Evolutionary conservation across 139 green algal genomes (phyloP).

Genomic region (Diplosphaera chodatii): DNA sequence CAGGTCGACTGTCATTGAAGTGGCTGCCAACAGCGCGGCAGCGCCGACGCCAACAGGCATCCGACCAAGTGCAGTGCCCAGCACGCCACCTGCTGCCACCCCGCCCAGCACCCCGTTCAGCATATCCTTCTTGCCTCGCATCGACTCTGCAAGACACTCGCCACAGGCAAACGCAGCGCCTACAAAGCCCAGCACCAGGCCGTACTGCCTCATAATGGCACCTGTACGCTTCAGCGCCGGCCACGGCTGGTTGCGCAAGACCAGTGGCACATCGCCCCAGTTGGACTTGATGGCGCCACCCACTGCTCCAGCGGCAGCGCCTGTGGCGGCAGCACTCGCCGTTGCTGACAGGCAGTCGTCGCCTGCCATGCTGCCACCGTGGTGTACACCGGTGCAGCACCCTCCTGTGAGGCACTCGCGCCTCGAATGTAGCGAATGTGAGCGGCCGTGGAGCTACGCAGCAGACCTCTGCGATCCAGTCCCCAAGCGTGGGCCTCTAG

Average conservation of each 20-base stretch:
- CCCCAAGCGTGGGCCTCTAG: too few species aligned
- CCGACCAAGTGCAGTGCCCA: slow-evolving; percentile 32
- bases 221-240: slow-evolving; percentile 40
- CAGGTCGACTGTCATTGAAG: slow-evolving; percentile 29
- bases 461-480: too few species aligned
- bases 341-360: slow-evolving; percentile 20
- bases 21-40: slow-evolving; percentile 25
- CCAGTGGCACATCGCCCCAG: slow-evolving; percentile 37
- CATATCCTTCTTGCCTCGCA: slow-evolving; percentile 38
- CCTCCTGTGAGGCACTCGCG: too few species aligned
- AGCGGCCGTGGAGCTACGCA: too few species aligned
- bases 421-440: too few species aligned
- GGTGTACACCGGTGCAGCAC: too few species aligned
- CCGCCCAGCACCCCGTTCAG: slow-evolving; percentile 36
- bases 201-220: slow-evolving; percentile 39
- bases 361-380: slow-evolving; percentile 7
- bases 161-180: slow-evolving; percentile 26
- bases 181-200: slow-evolving; percentile 32
- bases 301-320: slow-evolving; percentile 26
- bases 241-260: slow-evolving; percentile 42
- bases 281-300: slow-evolving; percentile 38
- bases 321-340: slow-evolving; percentile 10
- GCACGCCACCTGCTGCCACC: slow-evolving; percentile 20
- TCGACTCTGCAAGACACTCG: slow-evolving; percentile 20
- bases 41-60: slow-evolving; percentile 28